Percentiles rank a stretch among this genome's conserved stretches.
Evolutionary conservation across 495 filamentous ascomycete species (phyloP).

Genomic region (Annulohypoxylon moriforme): DNA sequence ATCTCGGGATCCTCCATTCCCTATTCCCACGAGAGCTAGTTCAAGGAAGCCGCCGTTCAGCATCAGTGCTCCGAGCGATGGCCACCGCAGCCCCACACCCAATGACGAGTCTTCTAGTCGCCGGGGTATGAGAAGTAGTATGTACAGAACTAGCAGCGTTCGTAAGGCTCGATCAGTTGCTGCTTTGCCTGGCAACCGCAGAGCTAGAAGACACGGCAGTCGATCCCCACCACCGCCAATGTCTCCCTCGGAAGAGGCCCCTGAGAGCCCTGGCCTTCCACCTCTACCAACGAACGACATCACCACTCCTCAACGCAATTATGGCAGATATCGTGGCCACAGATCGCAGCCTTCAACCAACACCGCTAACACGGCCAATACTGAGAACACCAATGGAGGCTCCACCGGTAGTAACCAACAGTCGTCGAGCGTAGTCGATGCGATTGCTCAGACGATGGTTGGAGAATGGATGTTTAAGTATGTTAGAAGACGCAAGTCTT

Average conservation of each 20-base stretch:
- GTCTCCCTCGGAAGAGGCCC: conserved; percentile 70
- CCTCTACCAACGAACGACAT: conserved; percentile 80
- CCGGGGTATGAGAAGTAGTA: conserved; percentile 54
- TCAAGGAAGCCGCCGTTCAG: conserved; percentile 80
- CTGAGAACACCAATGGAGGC: conserved; percentile 56
- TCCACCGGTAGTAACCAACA: conserved; percentile 72
- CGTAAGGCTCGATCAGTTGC: conserved; percentile 87
- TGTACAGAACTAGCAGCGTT: conserved; percentile 66
- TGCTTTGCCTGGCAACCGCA: conserved; percentile 67
- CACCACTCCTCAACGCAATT: conserved; percentile 64
- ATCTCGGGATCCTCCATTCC: conserved; percentile 78
- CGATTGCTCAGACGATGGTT: conserved; percentile 98
- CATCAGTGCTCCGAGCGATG: conserved; percentile 75
- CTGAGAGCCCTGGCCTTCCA: conserved; percentile 77
- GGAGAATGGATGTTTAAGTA: conserved; percentile 99
- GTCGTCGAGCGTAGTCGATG: conserved; percentile 89
- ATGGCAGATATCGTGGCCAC: conserved; percentile 56
- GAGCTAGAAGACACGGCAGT: conserved; percentile 62
- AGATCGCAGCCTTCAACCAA: conserved; percentile 64
- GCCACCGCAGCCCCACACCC: conserved; percentile 79
- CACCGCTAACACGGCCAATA: conserved; percentile 66
- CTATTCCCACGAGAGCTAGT: conserved; percentile 88
- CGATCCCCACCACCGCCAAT: conserved; percentile 75
- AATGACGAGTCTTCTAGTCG: conserved; percentile 51
- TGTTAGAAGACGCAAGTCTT: conserved; percentile 90